Evolutionary conservation across 192 early-diverging fungal genomes (phyloP).

Genomic region (Dissophora ornata): DNA sequence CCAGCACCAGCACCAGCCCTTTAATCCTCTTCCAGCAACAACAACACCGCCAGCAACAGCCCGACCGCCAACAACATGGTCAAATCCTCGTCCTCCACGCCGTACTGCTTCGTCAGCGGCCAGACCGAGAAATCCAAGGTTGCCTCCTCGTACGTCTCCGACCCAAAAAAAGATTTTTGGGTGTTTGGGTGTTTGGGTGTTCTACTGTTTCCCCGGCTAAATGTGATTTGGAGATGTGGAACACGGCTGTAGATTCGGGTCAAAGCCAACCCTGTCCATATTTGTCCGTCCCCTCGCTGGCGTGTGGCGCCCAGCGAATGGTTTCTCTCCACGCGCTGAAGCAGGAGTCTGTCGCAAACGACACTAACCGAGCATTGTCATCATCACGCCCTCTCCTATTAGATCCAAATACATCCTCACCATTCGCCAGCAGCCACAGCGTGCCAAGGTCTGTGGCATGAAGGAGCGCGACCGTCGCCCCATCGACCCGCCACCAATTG

Average conservation of each 20-base stretch:
- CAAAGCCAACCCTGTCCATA: too few species aligned
- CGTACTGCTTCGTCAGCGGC: slow-evolving; percentile 54
- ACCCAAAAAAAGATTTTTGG: too few species aligned
- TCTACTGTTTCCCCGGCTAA: slow-evolving; percentile 23
- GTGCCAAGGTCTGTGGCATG: slow-evolving; percentile 89
- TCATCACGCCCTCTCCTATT: too few species aligned
- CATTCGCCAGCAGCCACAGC: slow-evolving; percentile 88
- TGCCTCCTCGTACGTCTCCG: slow-evolving; percentile 38
- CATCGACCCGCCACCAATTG: slow-evolving; percentile 82
- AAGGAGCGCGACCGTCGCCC: slow-evolving; percentile 89
- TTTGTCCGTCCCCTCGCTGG: too few species aligned
- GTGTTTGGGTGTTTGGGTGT: too few species aligned
- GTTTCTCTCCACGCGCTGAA: too few species aligned
- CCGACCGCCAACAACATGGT: slow-evolving; percentile 18
- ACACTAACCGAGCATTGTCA: too few species aligned
- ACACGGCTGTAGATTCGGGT: too few species aligned
- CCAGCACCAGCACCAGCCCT: too few species aligned
- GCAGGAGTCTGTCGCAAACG: too few species aligned
- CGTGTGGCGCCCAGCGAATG: too few species aligned
- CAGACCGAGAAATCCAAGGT: slow-evolving; percentile 24
- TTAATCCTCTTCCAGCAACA: background rate
- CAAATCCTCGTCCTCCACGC: slow-evolving; percentile 41
- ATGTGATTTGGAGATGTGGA: too few species aligned
- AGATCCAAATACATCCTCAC: slow-evolving; percentile 64
- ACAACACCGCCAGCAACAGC: background rate